Evolutionary conservation across 2,329 filamentous ascomycete genomes (phyloP).

Genomic region (Fusarium cicatricum): DNA sequence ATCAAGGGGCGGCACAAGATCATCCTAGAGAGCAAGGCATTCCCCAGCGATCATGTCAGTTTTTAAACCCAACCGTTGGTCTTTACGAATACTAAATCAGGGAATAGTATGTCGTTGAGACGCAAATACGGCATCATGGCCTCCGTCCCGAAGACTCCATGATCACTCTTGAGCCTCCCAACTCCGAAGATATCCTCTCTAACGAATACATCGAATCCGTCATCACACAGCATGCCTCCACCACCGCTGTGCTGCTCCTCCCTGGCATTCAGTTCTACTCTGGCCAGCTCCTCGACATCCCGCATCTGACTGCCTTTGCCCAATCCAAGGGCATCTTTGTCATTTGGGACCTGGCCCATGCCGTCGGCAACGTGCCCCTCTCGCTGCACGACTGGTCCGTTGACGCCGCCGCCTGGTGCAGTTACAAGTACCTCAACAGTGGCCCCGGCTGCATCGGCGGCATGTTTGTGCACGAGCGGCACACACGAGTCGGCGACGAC

Average conservation of each 20-base stretch:
- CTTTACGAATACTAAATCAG: constrained; percentile 9
- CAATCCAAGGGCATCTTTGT: constrained; percentile 72
- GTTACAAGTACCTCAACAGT: constrained; percentile 87
- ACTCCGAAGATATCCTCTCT: constrained; percentile 60
- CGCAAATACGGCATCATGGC: constrained; percentile 75
- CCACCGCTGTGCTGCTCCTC: constrained; percentile 76
- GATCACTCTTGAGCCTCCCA: constrained; percentile 71
- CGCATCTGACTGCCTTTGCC: constrained; percentile 76
- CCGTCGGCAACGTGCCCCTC: constrained; percentile 79
- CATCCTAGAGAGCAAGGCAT: constrained; percentile 83
- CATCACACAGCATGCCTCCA: constrained; percentile 75
- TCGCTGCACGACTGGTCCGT: constrained; percentile 83
- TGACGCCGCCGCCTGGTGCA: constrained; percentile 88
- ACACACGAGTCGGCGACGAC: constrained; percentile 61
- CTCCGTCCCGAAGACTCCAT: constrained; percentile 71
- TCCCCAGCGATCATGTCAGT: constrained; percentile 79
- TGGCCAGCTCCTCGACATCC: constrained; percentile 83
- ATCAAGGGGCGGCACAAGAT: constrained; percentile 69
- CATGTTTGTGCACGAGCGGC: constrained; percentile 77
- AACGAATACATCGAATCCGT: constrained; percentile 74
- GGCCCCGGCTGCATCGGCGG: constrained; percentile 82
- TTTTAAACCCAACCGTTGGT: background rate
- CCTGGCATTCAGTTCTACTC: constrained; percentile 89
- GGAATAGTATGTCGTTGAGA: constrained; percentile 76
- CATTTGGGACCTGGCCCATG: constrained; percentile 86